These are phyloP conservation scores for Lecanicillium sp. DNA, from an alignment of 2,329 filamentous ascomycete genomes.

Conservation along the genomic window DNA sequence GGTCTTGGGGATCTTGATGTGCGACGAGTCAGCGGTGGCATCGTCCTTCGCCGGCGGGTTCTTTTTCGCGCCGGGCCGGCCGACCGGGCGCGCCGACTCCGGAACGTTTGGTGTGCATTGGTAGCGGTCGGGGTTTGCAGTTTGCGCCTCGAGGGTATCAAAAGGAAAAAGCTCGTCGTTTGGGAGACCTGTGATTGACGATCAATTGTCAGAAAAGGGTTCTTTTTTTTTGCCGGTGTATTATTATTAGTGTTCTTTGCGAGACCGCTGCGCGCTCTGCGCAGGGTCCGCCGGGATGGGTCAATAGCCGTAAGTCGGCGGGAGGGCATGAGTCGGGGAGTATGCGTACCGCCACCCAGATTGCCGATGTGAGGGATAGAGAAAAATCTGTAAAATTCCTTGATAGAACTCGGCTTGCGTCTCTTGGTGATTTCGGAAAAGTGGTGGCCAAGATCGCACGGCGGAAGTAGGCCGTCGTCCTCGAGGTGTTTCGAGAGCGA, in stretches of 20 bases:
- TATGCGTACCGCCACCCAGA: conserved; percentile 51
- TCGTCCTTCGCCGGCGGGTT: conserved; percentile 18
- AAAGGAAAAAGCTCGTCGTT: conserved; percentile 80
- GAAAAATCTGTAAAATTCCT: conserved; percentile 84
- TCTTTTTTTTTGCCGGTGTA: no score
- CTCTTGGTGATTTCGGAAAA: conserved; percentile 64
- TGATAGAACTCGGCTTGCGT: conserved; percentile 61
- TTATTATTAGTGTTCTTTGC: no score
- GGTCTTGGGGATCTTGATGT: conserved; percentile 67
- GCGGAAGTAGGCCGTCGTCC: conserved; percentile 29
- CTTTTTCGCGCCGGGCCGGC: conserved; percentile 10
- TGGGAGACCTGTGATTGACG: conserved; percentile 59
- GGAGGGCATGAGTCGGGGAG: no score
- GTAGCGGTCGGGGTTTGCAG: conserved; percentile 69
- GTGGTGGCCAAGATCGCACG: conserved; percentile 74
- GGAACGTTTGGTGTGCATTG: conserved; percentile 61
- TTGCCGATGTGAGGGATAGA: conserved; percentile 56
- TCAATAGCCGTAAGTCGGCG: no score
- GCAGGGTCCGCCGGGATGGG: background rate
- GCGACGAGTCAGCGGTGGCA: conserved; percentile 38
- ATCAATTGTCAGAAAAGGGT: no score
- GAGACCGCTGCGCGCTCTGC: no score
- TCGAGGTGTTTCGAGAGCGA: background rate
- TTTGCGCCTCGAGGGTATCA: conserved; percentile 80
- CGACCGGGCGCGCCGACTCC: conserved; percentile 18